Conservation (phyloP, 495 filamentous ascomycete species). For the Penicillium bialowiezense region DNA sequence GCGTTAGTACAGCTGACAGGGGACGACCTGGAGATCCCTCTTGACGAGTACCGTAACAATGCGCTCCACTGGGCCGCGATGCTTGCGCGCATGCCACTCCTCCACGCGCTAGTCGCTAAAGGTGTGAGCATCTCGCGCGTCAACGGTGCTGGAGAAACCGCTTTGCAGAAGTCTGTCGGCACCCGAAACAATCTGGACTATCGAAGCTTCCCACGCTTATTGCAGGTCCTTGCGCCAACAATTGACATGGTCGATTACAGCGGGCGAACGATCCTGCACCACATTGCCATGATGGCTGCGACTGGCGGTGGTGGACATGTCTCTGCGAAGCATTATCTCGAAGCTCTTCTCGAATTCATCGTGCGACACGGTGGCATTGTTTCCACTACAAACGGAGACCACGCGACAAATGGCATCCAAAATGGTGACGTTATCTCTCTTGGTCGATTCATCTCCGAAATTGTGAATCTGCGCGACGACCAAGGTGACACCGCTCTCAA, state of each 20-base stretch:
- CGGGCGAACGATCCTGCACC: slow-evolving; percentile 89
- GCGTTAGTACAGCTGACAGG: slow-evolving; percentile 69
- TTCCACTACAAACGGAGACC: slow-evolving; percentile 33
- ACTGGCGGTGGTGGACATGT: slow-evolving; percentile 79
- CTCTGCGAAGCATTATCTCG: slow-evolving; percentile 88
- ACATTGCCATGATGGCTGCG: slow-evolving; percentile 91
- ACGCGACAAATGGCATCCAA: slow-evolving; percentile 26
- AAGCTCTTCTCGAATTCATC: slow-evolving; percentile 88
- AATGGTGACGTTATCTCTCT: slow-evolving; percentile 67
- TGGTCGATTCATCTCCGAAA: slow-evolving; percentile 88
- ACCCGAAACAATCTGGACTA: slow-evolving; percentile 91
- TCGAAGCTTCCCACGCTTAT: slow-evolving; percentile 73
- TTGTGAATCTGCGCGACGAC: slow-evolving; percentile 90
- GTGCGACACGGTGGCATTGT: slow-evolving; percentile 74
- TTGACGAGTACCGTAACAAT: slow-evolving; percentile 82
- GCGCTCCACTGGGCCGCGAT: slow-evolving; percentile 98
- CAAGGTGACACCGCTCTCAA: slow-evolving; percentile 93
- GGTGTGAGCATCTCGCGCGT: slow-evolving; percentile 85
- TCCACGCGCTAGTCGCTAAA: slow-evolving; percentile 73
- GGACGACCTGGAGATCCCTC: slow-evolving; percentile 82
- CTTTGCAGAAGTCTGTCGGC: slow-evolving; percentile 80
- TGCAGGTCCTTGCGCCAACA: slow-evolving; percentile 84
- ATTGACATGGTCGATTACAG: slow-evolving; percentile 86
- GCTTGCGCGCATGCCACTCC: slow-evolving; percentile 75
- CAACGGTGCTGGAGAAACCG: slow-evolving; percentile 84